Conservation (phyloP, 805 yeast species). For the Nakazawaea siamensis region DNA sequence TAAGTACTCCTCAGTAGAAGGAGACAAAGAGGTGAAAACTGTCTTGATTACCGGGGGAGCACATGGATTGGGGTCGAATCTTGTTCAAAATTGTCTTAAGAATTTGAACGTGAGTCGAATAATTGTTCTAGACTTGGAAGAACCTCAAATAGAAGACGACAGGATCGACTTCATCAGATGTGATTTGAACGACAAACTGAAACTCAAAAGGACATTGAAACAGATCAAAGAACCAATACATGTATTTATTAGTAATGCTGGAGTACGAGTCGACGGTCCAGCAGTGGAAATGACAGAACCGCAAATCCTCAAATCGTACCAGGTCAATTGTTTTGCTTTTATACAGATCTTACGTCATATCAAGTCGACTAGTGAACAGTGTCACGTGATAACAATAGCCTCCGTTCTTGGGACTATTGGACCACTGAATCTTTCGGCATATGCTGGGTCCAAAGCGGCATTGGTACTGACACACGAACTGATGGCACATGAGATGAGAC, state of each 20-base stretch:
- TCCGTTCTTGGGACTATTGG: slow-evolving; percentile 42
- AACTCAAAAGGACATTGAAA: too few species aligned
- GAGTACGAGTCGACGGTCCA: slow-evolving; percentile 29
- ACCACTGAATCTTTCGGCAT: slow-evolving; percentile 37
- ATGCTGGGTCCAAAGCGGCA: slow-evolving; percentile 43
- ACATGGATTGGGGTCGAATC: slow-evolving; percentile 38
- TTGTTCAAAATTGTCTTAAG: slow-evolving; percentile 12
- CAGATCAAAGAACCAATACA: slow-evolving; percentile 23
- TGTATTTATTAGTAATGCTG: slow-evolving; percentile 40
- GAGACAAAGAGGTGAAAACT: not conserved
- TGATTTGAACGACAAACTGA: slow-evolving; percentile 17
- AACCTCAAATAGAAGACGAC: slow-evolving; percentile 11
- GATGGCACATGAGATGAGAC: slow-evolving; percentile 28
- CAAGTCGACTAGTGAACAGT: slow-evolving; percentile 28
- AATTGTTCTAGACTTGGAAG: slow-evolving; percentile 23
- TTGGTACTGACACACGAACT: slow-evolving; percentile 35
- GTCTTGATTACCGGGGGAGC: slow-evolving; percentile 45
- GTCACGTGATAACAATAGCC: slow-evolving; percentile 34
- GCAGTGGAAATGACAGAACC: slow-evolving; percentile 15
- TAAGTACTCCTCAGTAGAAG: too few species aligned
- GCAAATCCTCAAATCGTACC: slow-evolving; percentile 23
- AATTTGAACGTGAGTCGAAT: slow-evolving; percentile 15
- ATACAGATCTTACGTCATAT: slow-evolving; percentile 31
- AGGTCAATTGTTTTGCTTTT: slow-evolving; percentile 36
- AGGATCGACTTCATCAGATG: slow-evolving; percentile 19